Base-by-base conservation (phyloP, 192 early-diverging fungal genomes). In the Chytriomyces hyalinus region DNA sequence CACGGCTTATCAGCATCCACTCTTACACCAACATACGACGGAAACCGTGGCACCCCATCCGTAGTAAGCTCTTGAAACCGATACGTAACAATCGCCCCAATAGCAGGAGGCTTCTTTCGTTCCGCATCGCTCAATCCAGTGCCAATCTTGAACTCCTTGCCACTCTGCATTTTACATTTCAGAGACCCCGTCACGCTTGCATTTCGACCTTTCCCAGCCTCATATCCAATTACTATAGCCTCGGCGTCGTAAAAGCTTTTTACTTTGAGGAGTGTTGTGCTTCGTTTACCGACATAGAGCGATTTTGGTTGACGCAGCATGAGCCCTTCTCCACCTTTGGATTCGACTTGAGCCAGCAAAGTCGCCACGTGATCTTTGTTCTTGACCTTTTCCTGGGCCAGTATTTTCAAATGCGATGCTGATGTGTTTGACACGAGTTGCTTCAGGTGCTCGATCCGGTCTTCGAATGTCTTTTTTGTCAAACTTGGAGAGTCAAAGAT, bases 201-300 rank as follows among this genome's bases (percentile, higher is more conserved):
- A 75, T 92, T 69, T 75, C 85, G 89, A 10, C 91, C 92, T 7
- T 82, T 87, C n/a, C 84, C 87, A n/a, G 61, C 43, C 69, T 89
- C 85, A 45, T 67, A 49, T 1, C 82, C 91, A 20, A 84, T 77
- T 9, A 93, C 88, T n/a, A 84, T 66, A 1, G 91, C 91, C 63
- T 93, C 92, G 10, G 89, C 92, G 68, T 93, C 92, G 80, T 87
- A 88, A 50, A 92, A 92, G 10, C 76, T 85, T 76, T 93, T 93
- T 78, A 93, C 86, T 78, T 93, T 93, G 59, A 90, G 82, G 11
- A 92, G 71, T 20, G 87, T 90, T 22, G 43, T 73, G 59, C 82
- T 86, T 11, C 90, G 85, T 36, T 83, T 87, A 48, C 83, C 75
- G 28, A 81, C 81, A 62, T 88, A 90, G 28, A 68, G 24, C 64